Percentiles rank a stretch among this genome's conserved stretches.
phyloP scores from a whole-genome alignment of 2,329 filamentous ascomycete species.

The Claviceps paspali region DNA sequence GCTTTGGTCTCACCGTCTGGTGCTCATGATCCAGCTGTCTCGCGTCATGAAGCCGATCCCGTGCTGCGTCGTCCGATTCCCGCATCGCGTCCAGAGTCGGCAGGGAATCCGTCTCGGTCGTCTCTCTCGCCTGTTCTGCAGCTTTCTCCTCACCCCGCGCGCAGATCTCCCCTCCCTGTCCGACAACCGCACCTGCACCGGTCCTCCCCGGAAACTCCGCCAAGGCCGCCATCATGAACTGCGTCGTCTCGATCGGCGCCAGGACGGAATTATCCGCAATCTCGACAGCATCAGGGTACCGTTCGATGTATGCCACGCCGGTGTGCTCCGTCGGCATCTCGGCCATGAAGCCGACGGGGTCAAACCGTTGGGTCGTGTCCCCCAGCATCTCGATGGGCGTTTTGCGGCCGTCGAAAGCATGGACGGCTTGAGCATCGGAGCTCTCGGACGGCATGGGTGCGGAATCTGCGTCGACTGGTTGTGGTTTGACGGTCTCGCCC shows the following conservation, averaged over 20 bases:
- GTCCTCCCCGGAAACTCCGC: constrained; percentile 25
- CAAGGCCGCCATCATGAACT: constrained; percentile 8
- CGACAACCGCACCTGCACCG: constrained; percentile 11
- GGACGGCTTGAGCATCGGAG: constrained; percentile 8
- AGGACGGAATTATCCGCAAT: constrained; percentile 24
- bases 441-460: constrained; percentile 1
- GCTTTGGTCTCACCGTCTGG: no score
- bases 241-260: constrained; percentile 19
- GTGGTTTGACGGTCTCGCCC: no score
- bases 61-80: background rate
- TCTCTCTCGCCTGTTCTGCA: background rate
- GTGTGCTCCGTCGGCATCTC: constrained; percentile 33
- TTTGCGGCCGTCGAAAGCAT: constrained; percentile 21
- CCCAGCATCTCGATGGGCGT: constrained; percentile 14
- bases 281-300: constrained; percentile 29
- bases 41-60: background rate
- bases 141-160: no score
- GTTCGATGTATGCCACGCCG: constrained; percentile 23
- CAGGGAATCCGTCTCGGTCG: background rate
- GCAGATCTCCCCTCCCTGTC: no score
- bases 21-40: no score
- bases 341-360: constrained; percentile 29
- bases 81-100: constrained; percentile 2
- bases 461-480: background rate
- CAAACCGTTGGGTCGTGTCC: constrained; percentile 11